phyloP scores from a whole-genome alignment of 805 yeast species.

The Ogataea populi-albae region DNA sequence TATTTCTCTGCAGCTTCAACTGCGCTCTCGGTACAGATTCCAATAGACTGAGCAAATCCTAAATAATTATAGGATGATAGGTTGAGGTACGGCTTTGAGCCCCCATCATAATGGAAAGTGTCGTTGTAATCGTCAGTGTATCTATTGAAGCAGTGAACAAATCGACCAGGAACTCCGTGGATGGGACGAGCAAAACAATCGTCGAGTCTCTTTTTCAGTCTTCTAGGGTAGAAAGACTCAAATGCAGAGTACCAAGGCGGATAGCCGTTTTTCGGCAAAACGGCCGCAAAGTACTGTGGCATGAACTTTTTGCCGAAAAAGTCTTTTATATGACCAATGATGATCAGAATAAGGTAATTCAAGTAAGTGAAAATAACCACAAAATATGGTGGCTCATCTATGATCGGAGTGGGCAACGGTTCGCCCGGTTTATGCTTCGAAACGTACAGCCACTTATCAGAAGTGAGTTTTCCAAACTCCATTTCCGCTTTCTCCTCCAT shows the following conservation, averaged over 20 bases:
- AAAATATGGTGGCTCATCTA: conserved; percentile 84
- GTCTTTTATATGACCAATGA: conserved; percentile 89
- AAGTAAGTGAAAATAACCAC: conserved; percentile 80
- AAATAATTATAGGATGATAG: conserved; percentile 89
- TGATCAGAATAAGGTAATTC: conserved; percentile 77
- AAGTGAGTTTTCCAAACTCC: conserved; percentile 72
- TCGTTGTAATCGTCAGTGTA: conserved; percentile 61
- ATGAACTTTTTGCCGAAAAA: conserved; percentile 75
- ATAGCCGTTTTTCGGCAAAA: conserved; percentile 78
- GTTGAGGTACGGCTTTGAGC: conserved; percentile 74
- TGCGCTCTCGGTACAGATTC: conserved; percentile 82
- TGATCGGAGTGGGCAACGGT: conserved; percentile 53
- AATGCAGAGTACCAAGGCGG: conserved; percentile 96
- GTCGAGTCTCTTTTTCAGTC: conserved; percentile 85
- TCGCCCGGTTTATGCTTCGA: conserved; percentile 56
- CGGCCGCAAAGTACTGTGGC: conserved; percentile 60
- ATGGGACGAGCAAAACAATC: conserved; percentile 96
- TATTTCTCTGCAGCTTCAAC: conserved; percentile 57
- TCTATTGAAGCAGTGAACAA: conserved; percentile 77
- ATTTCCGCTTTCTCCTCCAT: conserved; percentile 45
- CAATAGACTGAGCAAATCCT: conserved; percentile 95
- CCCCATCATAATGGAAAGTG: conserved; percentile 72
- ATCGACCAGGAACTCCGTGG: conserved; percentile 97
- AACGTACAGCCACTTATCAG: conserved; percentile 60
- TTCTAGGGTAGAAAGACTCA: conserved; percentile 89